Conservation (phyloP, 2,329 filamentous ascomycete genomes). For the Alternaria brassicae region DNA sequence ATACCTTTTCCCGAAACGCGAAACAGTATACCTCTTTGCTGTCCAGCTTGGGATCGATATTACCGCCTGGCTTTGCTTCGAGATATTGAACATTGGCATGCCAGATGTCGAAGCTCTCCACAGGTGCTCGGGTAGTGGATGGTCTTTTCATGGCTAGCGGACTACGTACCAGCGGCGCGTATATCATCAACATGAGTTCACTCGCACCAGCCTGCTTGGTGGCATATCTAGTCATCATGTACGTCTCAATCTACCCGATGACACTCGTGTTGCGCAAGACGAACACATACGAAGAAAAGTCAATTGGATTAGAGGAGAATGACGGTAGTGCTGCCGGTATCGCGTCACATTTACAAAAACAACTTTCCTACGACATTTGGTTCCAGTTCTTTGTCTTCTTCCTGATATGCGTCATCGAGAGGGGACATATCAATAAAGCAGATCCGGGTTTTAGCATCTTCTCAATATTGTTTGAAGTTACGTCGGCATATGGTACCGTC, state of each 20-base stretch:
- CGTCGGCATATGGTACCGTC: constrained; percentile 67
- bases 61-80: constrained; percentile 70
- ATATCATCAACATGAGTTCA: constrained; percentile 66
- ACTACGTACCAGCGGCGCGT: constrained; percentile 71
- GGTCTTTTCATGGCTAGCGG: constrained; percentile 69
- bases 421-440: constrained; percentile 58
- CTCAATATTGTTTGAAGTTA: constrained; percentile 61
- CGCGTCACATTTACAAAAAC: constrained; percentile 64
- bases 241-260: constrained; percentile 69
- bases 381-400: constrained; percentile 68
- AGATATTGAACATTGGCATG: constrained; percentile 70
- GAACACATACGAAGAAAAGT: constrained; percentile 75
- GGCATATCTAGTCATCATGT: constrained; percentile 70
- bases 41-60: constrained; percentile 67
- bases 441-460: constrained; percentile 41
- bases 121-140: constrained; percentile 64
- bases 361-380: constrained; percentile 73
- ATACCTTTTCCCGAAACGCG: constrained; percentile 67
- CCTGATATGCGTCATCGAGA: constrained; percentile 67
- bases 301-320: constrained; percentile 64
- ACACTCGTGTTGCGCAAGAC: constrained; percentile 71
- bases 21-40: constrained; percentile 71
- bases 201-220: constrained; percentile 65
- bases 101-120: constrained; percentile 59
- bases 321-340: constrained; percentile 25